Evolutionary conservation across 352 stramenopile species (phyloP), one percentile per base, ranked within the genome.

Genomic region (Halophytophthora batemanensis): DNA sequence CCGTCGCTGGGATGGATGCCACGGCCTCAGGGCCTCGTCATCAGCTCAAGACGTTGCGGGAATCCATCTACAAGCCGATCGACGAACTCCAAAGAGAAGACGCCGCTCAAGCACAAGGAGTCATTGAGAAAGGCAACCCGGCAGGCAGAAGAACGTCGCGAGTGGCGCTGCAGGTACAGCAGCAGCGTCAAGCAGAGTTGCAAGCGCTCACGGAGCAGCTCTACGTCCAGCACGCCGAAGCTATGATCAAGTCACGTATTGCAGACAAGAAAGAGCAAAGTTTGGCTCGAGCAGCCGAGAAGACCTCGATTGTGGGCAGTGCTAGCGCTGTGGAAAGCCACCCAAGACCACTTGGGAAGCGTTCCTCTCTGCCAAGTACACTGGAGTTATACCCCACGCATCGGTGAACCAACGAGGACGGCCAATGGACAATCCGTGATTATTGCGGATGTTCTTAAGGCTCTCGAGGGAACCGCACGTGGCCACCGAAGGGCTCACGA

Each of bases 11-110:
- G n/a, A n/a, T n/a, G n/a, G n/a, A n/a, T n/a, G n/a, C n/a, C n/a
- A n/a, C n/a, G n/a, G n/a, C n/a, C n/a, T n/a, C n/a, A n/a, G n/a
- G n/a, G n/a, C n/a, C n/a, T n/a, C n/a, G n/a, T n/a, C n/a, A n/a
- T n/a, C n/a, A n/a, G n/a, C n/a, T n/a, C n/a, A n/a, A n/a, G n/a
- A n/a, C n/a, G n/a, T n/a, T n/a, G n/a, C n/a, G 67, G 10, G 72
- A 86, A 57, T 84, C 73, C 23, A 82, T 86, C 6, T 82, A 70
- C 31, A 44, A 71, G 10, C 63, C 69, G 18, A 43, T 75, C 4
- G 46, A 23, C 21, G 62, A 61, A 14, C 50, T 53, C 7, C n/a
- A n/a, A n/a, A n/a, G n/a, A n/a, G n/a, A n/a, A n/a, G n/a, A n/a
- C n/a, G n/a, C n/a, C n/a, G n/a, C n/a, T n/a, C n/a, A n/a, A n/a